Percentiles rank a stretch among this genome's conserved stretches.
phyloP scores from a whole-genome alignment of 2,329 filamentous ascomycete species.

The Fusarium euwallaceae region DNA sequence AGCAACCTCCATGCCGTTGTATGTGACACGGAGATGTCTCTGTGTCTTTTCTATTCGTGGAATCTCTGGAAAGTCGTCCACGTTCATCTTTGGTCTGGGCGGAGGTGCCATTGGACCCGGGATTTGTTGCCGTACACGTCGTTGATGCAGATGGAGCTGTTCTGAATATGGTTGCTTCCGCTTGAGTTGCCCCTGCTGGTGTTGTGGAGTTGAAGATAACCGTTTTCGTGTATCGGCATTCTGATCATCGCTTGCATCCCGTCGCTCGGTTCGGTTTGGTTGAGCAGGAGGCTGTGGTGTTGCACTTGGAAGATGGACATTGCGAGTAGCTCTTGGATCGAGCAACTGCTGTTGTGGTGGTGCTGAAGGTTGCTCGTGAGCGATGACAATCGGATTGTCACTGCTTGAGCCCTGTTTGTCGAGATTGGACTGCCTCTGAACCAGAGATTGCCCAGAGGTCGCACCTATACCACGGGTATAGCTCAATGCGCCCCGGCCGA shows the following conservation, averaged over 20 bases:
- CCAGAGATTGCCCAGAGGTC: neutral
- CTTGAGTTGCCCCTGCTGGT: neutral
- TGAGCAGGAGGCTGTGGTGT: neutral
- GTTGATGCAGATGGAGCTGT: neutral
- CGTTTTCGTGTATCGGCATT: neutral
- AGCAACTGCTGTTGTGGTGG: neutral
- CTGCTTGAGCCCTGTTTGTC: too few relatives aligned
- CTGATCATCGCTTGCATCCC: neutral
- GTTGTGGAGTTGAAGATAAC: neutral
- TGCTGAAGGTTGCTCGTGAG: neutral
- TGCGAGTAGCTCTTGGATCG: neutral
- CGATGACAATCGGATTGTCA: neutral
- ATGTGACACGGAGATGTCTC: slow-evolving; percentile 69
- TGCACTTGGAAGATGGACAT: neutral
- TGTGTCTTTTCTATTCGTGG: slow-evolving; percentile 67
- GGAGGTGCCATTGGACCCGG: neutral
- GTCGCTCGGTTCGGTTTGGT: neutral
- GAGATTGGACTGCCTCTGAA: neutral
- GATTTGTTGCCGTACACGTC: neutral
- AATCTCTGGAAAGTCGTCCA: slow-evolving; percentile 70
- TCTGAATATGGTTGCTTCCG: neutral
- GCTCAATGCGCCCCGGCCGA: neutral
- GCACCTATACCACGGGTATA: neutral
- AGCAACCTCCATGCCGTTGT: slow-evolving; percentile 66
- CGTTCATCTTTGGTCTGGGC: slow-evolving; percentile 57